Conservation (phyloP, 1,284 basidiomycete genomes). For the Leucoagaricus sp. region DNA sequence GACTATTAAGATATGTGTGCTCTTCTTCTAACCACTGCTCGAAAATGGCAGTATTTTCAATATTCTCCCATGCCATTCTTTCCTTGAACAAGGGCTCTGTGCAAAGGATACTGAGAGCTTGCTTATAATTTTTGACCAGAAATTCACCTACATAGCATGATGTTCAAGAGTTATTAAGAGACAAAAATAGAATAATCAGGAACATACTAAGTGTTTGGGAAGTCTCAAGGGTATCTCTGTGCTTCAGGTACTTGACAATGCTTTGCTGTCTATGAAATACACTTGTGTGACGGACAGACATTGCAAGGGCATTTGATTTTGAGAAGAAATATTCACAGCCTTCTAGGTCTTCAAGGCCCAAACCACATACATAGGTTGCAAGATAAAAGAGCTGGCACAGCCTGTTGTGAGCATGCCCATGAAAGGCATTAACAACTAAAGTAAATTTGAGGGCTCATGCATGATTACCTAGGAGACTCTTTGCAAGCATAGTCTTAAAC, state of each 20-base stretch:
- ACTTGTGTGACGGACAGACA: constrained; percentile 24
- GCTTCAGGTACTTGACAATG: constrained; percentile 23
- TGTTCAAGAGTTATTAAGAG: background rate
- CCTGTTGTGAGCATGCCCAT: constrained; percentile 32
- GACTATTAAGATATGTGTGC: too few relatives aligned
- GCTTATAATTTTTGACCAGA: constrained; percentile 2
- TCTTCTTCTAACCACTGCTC: background rate
- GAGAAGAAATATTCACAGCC: constrained; percentile 33
- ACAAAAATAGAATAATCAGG: background rate
- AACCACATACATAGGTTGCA: constrained; percentile 26
- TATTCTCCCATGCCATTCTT: background rate
- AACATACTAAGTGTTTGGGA: constrained; percentile 22
- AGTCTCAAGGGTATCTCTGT: constrained; percentile 23
- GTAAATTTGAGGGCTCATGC: constrained; percentile 7
- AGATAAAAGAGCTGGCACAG: constrained; percentile 29
- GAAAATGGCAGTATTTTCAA: background rate
- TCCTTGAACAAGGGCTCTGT: background rate
- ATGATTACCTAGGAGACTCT: constrained; percentile 16
- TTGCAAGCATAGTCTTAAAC: constrained; percentile 20
- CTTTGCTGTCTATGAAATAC: constrained; percentile 25
- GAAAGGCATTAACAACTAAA: constrained; percentile 30
- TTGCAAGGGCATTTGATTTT: constrained; percentile 29
- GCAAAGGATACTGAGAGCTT: background rate
- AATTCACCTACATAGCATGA: background rate
- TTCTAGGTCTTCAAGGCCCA: constrained; percentile 34